A percentile compares a stretch with the other conserved stretches of the same genome.
Evolutionary conservation across 768 basidiomycete genomes (phyloP).

Genomic region (Leccinum variicolor): DNA sequence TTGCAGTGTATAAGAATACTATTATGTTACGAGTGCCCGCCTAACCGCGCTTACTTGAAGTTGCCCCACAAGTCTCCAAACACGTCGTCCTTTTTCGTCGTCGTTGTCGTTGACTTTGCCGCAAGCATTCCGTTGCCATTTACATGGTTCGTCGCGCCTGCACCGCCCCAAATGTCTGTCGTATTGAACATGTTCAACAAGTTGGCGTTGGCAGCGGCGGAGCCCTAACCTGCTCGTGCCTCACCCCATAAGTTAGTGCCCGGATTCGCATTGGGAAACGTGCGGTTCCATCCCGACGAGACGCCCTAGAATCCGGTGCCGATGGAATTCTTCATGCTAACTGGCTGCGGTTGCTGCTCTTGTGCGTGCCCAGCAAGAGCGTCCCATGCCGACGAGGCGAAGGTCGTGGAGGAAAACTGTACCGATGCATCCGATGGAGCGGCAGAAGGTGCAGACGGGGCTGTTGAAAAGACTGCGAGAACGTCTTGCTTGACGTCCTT

Average conservation of each 20-base stretch:
- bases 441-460: constrained; percentile 15
- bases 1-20: no score
- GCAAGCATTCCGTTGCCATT: constrained; percentile 32
- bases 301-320: constrained; percentile 13
- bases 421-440: constrained; percentile 29
- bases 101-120: constrained; percentile 25
- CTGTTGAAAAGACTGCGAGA: constrained; percentile 62
- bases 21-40: no score
- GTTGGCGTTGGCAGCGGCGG: no score
- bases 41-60: no score
- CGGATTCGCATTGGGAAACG: constrained; percentile 22
- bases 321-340: no score
- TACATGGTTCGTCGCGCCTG: constrained; percentile 28
- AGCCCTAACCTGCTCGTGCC: background rate
- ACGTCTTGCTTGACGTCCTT: constrained; percentile 86
- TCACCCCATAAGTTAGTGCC: constrained; percentile 36
- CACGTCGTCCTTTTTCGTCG: constrained; percentile 34
- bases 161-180: constrained; percentile 58
- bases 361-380: constrained; percentile 1
- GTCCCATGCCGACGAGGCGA: constrained; percentile 26
- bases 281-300: constrained; percentile 55
- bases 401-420: background rate
- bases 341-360: background rate
- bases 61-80: no score
- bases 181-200: constrained; percentile 29